Conservation (phyloP, 2,329 filamentous ascomycete species). For the Sporothrix inflata region DNA sequence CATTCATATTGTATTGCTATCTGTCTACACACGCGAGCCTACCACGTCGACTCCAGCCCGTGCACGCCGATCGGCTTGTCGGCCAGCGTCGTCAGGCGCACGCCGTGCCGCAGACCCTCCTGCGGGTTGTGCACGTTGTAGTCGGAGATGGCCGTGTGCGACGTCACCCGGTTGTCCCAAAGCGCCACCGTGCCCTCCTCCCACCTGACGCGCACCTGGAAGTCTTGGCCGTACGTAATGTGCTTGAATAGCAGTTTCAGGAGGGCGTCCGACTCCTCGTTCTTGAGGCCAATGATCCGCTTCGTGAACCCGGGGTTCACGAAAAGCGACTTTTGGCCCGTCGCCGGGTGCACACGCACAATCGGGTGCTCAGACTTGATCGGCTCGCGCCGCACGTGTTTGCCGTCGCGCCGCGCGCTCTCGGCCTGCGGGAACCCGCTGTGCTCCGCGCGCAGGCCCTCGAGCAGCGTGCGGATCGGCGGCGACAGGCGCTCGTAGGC, state of each 20-base stretch:
- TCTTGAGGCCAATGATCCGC: constrained; percentile 66
- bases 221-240: constrained; percentile 61
- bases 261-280: constrained; percentile 67
- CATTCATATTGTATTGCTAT: not conserved
- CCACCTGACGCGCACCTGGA: constrained; percentile 70
- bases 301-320: constrained; percentile 67
- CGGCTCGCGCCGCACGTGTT: constrained; percentile 45
- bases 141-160: constrained; percentile 50
- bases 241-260: constrained; percentile 70
- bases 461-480: constrained; percentile 44
- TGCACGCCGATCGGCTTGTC: constrained; percentile 46
- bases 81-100: constrained; percentile 47
- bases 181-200: constrained; percentile 66
- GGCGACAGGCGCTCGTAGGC: constrained; percentile 45
- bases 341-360: constrained; percentile 77
- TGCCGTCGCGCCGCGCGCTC: constrained; percentile 41
- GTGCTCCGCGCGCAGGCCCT: constrained; percentile 46
- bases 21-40: constrained; percentile 13
- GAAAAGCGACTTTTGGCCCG: constrained; percentile 81
- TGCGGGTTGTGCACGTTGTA: constrained; percentile 47
- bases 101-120: constrained; percentile 47
- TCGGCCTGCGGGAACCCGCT: constrained; percentile 46
- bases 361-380: constrained; percentile 75
- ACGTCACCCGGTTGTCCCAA: constrained; percentile 66
- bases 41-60: constrained; percentile 45